Percentiles rank a stretch among this genome's conserved stretches.
phyloP scores from a whole-genome alignment of 768 basidiomycete species.

The Mycena polygramma region DNA sequence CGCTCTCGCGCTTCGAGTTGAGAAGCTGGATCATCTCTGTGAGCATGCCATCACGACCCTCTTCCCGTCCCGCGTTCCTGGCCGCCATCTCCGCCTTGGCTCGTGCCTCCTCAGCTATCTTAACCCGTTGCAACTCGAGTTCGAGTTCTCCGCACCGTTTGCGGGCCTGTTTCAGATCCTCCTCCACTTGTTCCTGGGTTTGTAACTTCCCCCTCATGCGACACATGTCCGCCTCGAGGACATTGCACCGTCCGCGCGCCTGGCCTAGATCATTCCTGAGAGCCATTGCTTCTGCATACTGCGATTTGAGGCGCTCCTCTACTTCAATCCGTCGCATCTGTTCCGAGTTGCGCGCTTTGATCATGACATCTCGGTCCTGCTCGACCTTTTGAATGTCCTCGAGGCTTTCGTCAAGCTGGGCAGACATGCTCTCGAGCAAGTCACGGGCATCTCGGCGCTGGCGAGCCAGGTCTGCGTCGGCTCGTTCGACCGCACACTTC shows the following conservation, averaged over 20 bases:
- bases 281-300: background rate
- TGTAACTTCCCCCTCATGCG: too few relatives aligned
- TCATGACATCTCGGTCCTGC: background rate
- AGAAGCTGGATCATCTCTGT: conserved; percentile 4
- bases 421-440: background rate
- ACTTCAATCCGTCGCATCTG: conserved; percentile 7
- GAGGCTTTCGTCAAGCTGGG: background rate
- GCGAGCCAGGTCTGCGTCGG: too few relatives aligned
- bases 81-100: background rate
- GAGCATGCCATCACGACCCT: conserved; percentile 6
- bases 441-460: background rate
- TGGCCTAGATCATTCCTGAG: background rate
- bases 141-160: too few relatives aligned
- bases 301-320: background rate
- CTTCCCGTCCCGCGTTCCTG: conserved; percentile 1
- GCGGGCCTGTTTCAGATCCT: too few relatives aligned
- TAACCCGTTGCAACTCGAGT: background rate
- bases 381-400: background rate
- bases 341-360: conserved; percentile 1
- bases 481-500: too few relatives aligned
- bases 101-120: background rate
- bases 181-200: too few relatives aligned
- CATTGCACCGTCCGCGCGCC: background rate
- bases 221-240: too few relatives aligned
- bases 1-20: conserved; percentile 3